phyloP scores from a whole-genome alignment of 2,329 filamentous ascomycete species.

The Aaosphaeria pasadenensis region DNA sequence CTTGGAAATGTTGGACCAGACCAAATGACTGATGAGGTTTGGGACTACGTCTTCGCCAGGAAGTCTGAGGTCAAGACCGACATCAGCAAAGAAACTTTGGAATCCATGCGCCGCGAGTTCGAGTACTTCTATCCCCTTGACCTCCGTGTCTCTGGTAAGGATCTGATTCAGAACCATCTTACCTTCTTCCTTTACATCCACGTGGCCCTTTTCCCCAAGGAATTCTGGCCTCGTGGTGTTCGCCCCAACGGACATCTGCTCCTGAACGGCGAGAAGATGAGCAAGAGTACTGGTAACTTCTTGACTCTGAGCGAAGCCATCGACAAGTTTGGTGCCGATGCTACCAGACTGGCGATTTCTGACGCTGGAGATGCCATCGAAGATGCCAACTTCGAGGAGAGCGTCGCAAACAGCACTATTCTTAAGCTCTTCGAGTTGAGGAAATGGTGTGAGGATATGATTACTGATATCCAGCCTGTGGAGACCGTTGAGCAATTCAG shows the following conservation, averaged over 20 bases:
- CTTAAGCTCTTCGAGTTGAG: conserved; percentile 78
- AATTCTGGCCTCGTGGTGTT: conserved; percentile 85
- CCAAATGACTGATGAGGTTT: conserved; percentile 92
- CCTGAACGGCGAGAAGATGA: conserved; percentile 98
- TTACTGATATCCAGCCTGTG: conserved; percentile 57
- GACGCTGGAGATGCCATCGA: conserved; percentile 93
- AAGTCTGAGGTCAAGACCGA: conserved; percentile 68
- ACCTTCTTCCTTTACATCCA: conserved; percentile 97
- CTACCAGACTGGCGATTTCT: conserved; percentile 83
- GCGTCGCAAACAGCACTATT: conserved; percentile 88
- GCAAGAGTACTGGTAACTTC: conserved; percentile 96
- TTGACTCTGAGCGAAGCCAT: conserved; percentile 83
- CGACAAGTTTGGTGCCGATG: conserved; percentile 92
- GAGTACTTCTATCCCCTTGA: conserved; percentile 97
- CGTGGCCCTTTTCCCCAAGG: conserved; percentile 78
- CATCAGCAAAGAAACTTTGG: conserved; percentile 70
- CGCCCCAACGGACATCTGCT: conserved; percentile 91
- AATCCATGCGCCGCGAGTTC: conserved; percentile 84
- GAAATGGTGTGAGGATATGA: conserved; percentile 88
- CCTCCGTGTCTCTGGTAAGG: conserved; percentile 84
- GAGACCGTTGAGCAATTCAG: conserved; percentile 43
- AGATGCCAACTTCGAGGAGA: conserved; percentile 96
- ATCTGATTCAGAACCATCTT: conserved; percentile 69
- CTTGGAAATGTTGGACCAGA: conserved; percentile 61
- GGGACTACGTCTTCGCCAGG: conserved; percentile 91